Percentiles rank a stretch among this genome's conserved stretches.
These are phyloP conservation scores for Aspergillus sparsus DNA, from an alignment of 495 filamentous ascomycete species.

Conservation along the genomic window DNA sequence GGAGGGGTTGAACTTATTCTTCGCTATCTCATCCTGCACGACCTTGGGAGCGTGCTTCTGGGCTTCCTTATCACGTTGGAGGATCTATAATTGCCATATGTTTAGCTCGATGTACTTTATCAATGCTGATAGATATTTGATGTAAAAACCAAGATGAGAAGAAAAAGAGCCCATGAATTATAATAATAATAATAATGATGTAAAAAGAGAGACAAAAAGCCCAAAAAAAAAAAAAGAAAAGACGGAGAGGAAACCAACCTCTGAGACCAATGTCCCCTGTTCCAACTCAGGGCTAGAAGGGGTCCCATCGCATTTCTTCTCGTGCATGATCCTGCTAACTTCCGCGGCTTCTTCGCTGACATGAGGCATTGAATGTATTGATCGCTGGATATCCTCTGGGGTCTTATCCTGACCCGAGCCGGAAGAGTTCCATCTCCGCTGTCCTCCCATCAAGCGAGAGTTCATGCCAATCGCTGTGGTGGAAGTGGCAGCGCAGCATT, in stretches of 20 bases:
- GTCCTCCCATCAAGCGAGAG: constrained; percentile 19
- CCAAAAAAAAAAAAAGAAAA: constrained; percentile 12
- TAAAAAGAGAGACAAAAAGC: background rate
- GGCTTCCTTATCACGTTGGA: constrained; percentile 62
- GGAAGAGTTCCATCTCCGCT: constrained; percentile 46
- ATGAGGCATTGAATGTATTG: constrained; percentile 57
- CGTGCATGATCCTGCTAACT: constrained; percentile 52
- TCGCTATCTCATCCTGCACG: constrained; percentile 57
- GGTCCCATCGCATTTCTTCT: constrained; percentile 43
- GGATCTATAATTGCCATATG: constrained; percentile 48
- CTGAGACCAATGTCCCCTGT: constrained; percentile 65
- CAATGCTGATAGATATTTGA: background rate
- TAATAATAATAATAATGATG: too few relatives aligned
- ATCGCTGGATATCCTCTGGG: constrained; percentile 44
- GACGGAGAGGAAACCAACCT: constrained; percentile 46
- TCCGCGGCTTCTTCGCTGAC: constrained; percentile 67
- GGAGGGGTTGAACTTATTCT: constrained; percentile 32
- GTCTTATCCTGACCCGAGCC: constrained; percentile 45
- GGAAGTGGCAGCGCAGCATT: constrained; percentile 28
- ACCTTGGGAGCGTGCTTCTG: constrained; percentile 68
- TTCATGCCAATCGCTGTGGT: constrained; percentile 5
- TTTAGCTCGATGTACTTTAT: background rate
- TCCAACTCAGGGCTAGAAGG: constrained; percentile 61
- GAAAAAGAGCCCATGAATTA: too few relatives aligned
- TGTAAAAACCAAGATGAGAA: too few relatives aligned